Evolutionary conservation across 495 filamentous ascomycete species (phyloP), one percentile per base, ranked within the genome.

Genomic region (Neurospora sp.): DNA sequence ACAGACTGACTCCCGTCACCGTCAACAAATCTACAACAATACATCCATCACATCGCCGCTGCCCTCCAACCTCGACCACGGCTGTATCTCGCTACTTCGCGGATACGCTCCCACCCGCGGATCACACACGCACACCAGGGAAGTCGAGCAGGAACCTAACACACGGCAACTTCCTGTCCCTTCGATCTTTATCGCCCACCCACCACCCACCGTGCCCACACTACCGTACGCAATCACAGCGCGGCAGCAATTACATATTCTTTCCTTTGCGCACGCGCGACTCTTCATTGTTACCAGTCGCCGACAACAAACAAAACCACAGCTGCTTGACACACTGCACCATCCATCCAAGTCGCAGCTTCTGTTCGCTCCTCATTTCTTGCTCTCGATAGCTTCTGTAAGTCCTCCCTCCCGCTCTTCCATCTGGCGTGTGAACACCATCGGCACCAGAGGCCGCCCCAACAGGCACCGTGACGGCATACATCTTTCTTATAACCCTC

Each of bases 1-100:
- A 31, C 71, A 69, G 71, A 69, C 73, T 72, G 44, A 73, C 75
- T 76, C 65, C 35, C 45, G 65, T 42, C 73, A 42, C 44, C 47
- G 37, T 31, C 70, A 76, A 72, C 69, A 65, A 73, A 31, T 35
- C 40, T 22, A 35, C 68, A 3, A 42, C 47, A 71, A 71, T n/a
- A 35, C 69, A 70, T n/a, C 8, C 8, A 31, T 31, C 27, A 71
- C 68, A 39, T 39, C 70, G 35, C 71, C 20, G 12, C 59, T 69
- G 12, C 53, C 8, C 20, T 27, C 41, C 27, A 9, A 69, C 39
- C 65, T 40, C 39, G 39, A 45, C 20, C 70, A 72, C 45, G 39
- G 71, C 45, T 69, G 44, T 47, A 37, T 71, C 27, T 61, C 44
- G 8, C 22, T 20, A 61, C 27, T 20, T 31, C 14, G 72, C 75